Percentiles rank a stretch among this genome's conserved stretches.
Evolutionary conservation across 352 stramenopile genomes (phyloP).

Genomic region (Phytophthora colocasiae): DNA sequence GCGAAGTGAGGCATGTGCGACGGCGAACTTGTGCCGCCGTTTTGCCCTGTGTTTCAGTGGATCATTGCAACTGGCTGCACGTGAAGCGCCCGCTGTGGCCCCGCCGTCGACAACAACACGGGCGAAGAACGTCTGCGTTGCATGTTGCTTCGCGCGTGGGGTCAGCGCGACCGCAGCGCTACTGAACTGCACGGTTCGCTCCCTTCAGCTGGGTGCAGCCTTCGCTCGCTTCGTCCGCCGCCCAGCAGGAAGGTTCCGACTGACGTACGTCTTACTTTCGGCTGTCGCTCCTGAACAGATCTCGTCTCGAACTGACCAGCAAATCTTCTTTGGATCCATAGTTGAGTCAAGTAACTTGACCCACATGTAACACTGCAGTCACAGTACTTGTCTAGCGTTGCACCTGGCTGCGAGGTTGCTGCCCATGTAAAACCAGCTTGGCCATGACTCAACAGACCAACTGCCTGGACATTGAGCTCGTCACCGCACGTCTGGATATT

Average conservation of each 20-base stretch:
- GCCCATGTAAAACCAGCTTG: not conserved
- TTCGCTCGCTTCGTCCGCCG: no score
- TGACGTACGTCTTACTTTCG: slow-evolving; percentile 32
- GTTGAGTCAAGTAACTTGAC: not conserved
- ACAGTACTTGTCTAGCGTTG: slow-evolving; percentile 1
- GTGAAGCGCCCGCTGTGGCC: slow-evolving; percentile 9
- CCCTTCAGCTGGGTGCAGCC: slow-evolving; percentile 19
- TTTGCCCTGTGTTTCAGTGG: slow-evolving; percentile 21
- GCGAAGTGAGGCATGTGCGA: slow-evolving; percentile 25
- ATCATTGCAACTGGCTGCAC: slow-evolving; percentile 8
- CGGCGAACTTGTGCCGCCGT: slow-evolving; percentile 11
- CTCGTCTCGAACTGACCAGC: slow-evolving; percentile 11
- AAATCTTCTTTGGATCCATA: slow-evolving; percentile 23
- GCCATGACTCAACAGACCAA: slow-evolving; percentile 3
- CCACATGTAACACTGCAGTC: not conserved
- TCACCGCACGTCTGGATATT: slow-evolving; percentile 5
- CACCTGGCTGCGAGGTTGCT: not conserved
- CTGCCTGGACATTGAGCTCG: slow-evolving; percentile 13
- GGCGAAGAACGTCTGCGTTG: slow-evolving; percentile 9
- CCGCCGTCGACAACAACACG: slow-evolving; percentile 2
- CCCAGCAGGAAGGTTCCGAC: no score
- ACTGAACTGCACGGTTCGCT: slow-evolving; percentile 20
- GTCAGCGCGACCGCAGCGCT: slow-evolving; percentile 13
- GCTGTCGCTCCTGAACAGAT: slow-evolving; percentile 35
- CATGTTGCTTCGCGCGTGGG: slow-evolving; percentile 27